Conservation (phyloP, 176 grass and related monocot genomes). For the Zoysia japonica region DNA sequence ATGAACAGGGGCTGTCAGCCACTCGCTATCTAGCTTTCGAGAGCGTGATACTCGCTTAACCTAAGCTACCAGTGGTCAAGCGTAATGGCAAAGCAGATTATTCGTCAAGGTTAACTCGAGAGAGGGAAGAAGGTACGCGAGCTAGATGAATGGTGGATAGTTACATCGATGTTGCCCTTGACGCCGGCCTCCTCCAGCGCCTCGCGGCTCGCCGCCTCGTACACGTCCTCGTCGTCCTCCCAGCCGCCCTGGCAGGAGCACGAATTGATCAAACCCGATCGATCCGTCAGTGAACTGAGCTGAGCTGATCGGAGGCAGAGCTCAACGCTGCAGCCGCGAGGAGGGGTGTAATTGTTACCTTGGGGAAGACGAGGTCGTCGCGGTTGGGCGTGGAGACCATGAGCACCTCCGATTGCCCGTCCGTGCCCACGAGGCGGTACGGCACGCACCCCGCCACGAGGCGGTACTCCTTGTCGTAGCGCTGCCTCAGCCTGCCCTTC, state of each 20-base stretch:
- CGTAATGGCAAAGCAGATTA: no score
- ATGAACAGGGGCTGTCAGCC: neutral
- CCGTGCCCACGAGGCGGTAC: conserved; percentile 45
- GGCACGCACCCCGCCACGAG: conserved; percentile 82
- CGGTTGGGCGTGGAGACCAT: conserved; percentile 83
- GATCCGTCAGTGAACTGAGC: neutral
- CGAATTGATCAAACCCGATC: neutral
- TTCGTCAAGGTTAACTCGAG: no score
- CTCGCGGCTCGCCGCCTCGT: conserved; percentile 83
- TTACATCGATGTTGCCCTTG: conserved; percentile 71
- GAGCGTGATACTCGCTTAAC: neutral
- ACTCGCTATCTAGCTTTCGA: neutral
- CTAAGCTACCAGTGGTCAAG: no score
- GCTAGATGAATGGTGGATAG: neutral
- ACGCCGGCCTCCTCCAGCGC: conserved; percentile 90
- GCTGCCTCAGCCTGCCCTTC: conserved; percentile 64
- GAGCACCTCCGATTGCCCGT: conserved; percentile 60
- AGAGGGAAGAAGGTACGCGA: neutral
- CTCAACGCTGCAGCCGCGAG: neutral
- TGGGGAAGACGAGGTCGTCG: conserved; percentile 89
- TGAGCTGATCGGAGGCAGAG: neutral
- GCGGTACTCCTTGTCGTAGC: conserved; percentile 72
- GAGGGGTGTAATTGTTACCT: conserved; percentile 38
- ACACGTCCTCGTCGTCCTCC: conserved; percentile 86
- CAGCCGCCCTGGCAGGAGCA: conserved; percentile 61